These are phyloP conservation scores for Brassica rapa DNA, from an alignment of 345 rosid species.

Conservation along the genomic window DNA sequence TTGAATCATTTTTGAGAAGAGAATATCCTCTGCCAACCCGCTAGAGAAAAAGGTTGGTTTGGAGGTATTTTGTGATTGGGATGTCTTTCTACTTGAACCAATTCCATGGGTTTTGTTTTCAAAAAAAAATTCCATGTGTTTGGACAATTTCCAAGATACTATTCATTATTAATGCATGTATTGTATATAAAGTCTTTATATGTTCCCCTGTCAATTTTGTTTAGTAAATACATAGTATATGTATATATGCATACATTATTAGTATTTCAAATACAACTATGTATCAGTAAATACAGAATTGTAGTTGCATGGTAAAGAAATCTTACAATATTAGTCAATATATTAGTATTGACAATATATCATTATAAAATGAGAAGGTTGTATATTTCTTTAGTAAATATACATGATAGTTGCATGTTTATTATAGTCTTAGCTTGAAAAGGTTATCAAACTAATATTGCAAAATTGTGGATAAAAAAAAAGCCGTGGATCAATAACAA, in stretches of 20 bases:
- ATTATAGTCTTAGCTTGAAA: conserved; percentile 11
- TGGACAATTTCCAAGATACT: conserved; percentile 30
- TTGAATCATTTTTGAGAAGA: conserved; percentile 22
- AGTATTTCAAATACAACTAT: not conserved
- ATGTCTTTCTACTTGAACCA: conserved; percentile 37
- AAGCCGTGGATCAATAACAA: conserved; percentile 6
- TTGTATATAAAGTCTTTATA: not conserved
- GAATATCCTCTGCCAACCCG: conserved; percentile 29
- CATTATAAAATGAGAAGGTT: not conserved
- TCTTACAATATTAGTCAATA: not conserved
- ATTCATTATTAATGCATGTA: conserved; percentile 14
- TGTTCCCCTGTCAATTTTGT: not conserved
- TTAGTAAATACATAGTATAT: not conserved
- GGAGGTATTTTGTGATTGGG: conserved; percentile 30
- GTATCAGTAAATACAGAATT: not conserved
- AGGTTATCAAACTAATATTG: conserved; percentile 2
- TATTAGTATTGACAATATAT: not conserved
- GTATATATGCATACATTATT: not conserved
- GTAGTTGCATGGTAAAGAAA: not conserved
- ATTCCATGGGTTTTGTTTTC: conserved; percentile 27
- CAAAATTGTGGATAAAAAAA: conserved; percentile 5
- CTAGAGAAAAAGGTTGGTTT: conserved; percentile 17
- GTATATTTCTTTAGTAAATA: not conserved
- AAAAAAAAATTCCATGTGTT: conserved; percentile 29
- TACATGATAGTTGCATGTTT: conserved; percentile 1